Base-by-base conservation (phyloP, 2,329 filamentous ascomycete genomes). In the Diaporthe humulicola region DNA sequence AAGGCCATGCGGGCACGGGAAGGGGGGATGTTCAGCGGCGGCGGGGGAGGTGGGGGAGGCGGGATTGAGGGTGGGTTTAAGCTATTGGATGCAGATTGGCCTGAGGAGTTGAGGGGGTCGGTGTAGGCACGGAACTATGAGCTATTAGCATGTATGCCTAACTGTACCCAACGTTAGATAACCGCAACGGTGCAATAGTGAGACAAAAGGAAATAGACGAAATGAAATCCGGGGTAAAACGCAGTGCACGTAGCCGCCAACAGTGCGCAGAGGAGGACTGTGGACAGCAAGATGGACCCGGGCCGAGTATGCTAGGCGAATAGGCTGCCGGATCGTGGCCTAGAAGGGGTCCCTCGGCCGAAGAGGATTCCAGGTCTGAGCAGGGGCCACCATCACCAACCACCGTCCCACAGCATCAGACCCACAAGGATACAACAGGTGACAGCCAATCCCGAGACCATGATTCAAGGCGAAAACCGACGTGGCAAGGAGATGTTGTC, bases 1-100 rank as follows among this genome's bases (percentile, higher is more conserved):
- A 98, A 90, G 83, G 98, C 95, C 73, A 95, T 89, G 69, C 96
- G 92, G 10, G 96, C 96, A 70, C 96, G 92, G 10, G 95, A 97
- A 2, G 96, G 96, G 0, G 94, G 93, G 48, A 96, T 92, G 82
- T 96, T 97, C 80, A 98, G 87, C 17, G 95, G 95, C 42, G 94
- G 93, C 30, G 92, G 94, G n/a, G 93, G 93, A 1, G 91, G 89
- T 2, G 88, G 89, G 3, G 90, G 90, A 9, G 90, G 89, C 4
- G 85, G 89, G 64, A 91, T 88, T 17, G 90, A 90, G 2, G 89
- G 91, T 61, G 89, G 90, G 74, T 88, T 87, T 78, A 90, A 83
- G 61, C 61, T 76, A 56, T 73, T 74, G 54, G 72, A 60, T 38
- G 73, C 64, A 54, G 84, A 82, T 71, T 81, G 84, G 79, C 78